phyloP scores from a whole-genome alignment of 257 asterid genomes.

The Nicotiana obtusifolia region DNA sequence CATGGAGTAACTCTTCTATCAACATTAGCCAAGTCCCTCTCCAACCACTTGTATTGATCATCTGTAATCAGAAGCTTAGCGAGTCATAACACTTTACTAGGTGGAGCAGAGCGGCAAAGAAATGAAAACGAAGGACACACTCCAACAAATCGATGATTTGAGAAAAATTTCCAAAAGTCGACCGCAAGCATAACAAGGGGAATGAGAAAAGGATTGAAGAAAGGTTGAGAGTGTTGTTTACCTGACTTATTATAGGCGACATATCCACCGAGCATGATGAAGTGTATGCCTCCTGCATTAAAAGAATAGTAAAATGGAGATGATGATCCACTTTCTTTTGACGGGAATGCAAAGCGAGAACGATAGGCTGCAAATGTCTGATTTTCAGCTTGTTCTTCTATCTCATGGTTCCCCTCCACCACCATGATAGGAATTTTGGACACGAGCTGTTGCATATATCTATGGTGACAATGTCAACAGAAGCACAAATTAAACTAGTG shows the following conservation, averaged over 20 bases:
- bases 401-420: constrained; percentile 95
- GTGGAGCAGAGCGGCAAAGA: neutral
- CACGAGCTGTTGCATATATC: constrained; percentile 81
- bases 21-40: constrained; percentile 59
- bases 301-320: constrained; percentile 82
- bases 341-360: constrained; percentile 86
- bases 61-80: constrained; percentile 30
- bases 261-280: constrained; percentile 78
- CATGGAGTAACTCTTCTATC: constrained; percentile 77
- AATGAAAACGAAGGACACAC: neutral
- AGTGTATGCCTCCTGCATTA: constrained; percentile 91
- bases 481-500: neutral
- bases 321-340: constrained; percentile 71
- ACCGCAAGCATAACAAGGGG: neutral
- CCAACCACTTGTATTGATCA: constrained; percentile 86
- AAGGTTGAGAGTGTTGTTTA: constrained; percentile 12
- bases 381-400: constrained; percentile 66
- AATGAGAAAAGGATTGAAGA: neutral
- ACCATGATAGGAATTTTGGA: constrained; percentile 87
- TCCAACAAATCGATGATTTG: neutral
- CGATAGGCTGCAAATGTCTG: constrained; percentile 64
- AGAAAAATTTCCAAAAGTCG: neutral
- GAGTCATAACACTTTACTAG: neutral
- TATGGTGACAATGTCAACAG: constrained; percentile 17
- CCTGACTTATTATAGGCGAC: constrained; percentile 60